Base-by-base conservation (phyloP, 805 yeast genomes). In the Candida incommunis region DNA sequence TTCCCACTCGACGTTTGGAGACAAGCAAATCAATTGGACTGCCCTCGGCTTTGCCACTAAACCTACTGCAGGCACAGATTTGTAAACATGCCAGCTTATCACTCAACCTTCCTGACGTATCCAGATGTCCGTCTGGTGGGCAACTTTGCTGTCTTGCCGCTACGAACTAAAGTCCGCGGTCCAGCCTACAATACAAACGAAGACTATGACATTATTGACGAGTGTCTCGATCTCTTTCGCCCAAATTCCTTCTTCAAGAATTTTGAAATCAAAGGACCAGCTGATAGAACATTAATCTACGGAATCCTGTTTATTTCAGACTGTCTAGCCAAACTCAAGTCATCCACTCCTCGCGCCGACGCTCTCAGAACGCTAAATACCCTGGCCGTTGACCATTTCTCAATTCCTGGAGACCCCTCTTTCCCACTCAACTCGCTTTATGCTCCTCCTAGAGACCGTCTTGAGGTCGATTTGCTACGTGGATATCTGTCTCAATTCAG, bases 231-330 rank as follows among this genome's bases (percentile, higher is more conserved):
- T 63, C 71, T 92, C 45, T 92, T 92, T 65, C 73, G 98, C 53
- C 96, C 96, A 55, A 92, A 92, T 64, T 83, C 96, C 11, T 90
- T 92, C 66, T 92, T 92, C 75, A 82, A 84, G 61, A 92, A 92
- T 70, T 92, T 92, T 62, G 98, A 92, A 66, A 88, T 92, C 67
- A 86, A 86, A 62, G 95, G 96, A 11, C 83, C 94, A 21, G 82
- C 96, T 2, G 99, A 92, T 62, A 74, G 99, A 53, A 74, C 90
- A 9, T 69, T 92, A 48, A 88, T 94, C 54, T 92, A 92, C 62
- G 99, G 98, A 20, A 92, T 92, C 45, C 68, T 92, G 48, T 92
- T 76, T 61, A 77, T 85, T 27, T 83, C 94, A 43, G 94, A 86
- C 58, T 85, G 96, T 64, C 69, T 92, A 48, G 70, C 79, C 34